These are phyloP conservation scores for Exophiala sp. DNA, from an alignment of 2,329 filamentous ascomycete genomes.

Conservation along the genomic window DNA sequence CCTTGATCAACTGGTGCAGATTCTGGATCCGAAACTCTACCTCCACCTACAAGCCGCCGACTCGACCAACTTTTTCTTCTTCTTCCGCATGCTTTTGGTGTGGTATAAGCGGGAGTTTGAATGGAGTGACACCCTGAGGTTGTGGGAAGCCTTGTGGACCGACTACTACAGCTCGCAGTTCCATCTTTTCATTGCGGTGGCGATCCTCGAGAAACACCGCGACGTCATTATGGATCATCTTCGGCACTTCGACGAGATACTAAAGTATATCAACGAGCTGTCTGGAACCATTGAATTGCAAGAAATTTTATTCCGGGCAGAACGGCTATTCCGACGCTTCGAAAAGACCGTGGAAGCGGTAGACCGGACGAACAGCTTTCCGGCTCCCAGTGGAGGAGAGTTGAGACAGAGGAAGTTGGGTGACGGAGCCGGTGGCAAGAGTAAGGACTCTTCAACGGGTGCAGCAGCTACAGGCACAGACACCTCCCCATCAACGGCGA, in stretches of 20 bases:
- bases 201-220: slow-evolving; percentile 92
- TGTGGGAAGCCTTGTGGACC: slow-evolving; percentile 95
- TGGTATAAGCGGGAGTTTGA: slow-evolving; percentile 98
- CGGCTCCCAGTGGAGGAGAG: slow-evolving; percentile 44
- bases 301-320: slow-evolving; percentile 77
- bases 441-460: neutral
- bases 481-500: neutral
- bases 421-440: neutral
- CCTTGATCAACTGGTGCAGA: slow-evolving; percentile 88
- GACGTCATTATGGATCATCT: slow-evolving; percentile 94
- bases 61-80: slow-evolving; percentile 99
- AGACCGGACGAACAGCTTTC: slow-evolving; percentile 86
- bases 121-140: slow-evolving; percentile 75
- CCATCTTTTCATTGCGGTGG: slow-evolving; percentile 87
- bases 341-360: slow-evolving; percentile 82
- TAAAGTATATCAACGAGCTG: slow-evolving; percentile 97
- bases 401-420: slow-evolving; percentile 14
- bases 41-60: slow-evolving; percentile 82
- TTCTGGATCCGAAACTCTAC: slow-evolving; percentile 94
- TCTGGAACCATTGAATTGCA: slow-evolving; percentile 88
- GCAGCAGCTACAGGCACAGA: neutral
- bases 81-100: slow-evolving; percentile 93
- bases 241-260: slow-evolving; percentile 88
- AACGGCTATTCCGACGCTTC: slow-evolving; percentile 81
- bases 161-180: slow-evolving; percentile 85